Percentiles rank a stretch among this genome's conserved stretches.
These are phyloP conservation scores for Sporothrix phasma DNA, from an alignment of 2,329 filamentous ascomycete genomes.

Conservation along the genomic window DNA sequence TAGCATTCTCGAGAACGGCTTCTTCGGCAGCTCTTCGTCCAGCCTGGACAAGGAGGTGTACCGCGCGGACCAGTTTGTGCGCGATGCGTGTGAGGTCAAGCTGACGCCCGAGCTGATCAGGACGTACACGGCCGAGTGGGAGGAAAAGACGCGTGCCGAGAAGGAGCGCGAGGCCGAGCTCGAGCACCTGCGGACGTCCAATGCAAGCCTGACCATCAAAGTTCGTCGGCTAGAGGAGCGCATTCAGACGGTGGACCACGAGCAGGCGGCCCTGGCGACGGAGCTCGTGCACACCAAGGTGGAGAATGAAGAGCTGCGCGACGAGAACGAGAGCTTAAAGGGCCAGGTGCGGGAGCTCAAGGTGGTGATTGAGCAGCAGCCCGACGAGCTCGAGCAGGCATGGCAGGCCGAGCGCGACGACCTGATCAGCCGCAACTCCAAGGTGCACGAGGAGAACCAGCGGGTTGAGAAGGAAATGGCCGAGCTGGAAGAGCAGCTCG, in stretches of 20 bases:
- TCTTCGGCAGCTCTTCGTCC: conserved; percentile 88
- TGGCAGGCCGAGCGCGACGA: conserved; percentile 80
- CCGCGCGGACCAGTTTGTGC: conserved; percentile 83
- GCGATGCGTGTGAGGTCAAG: conserved; percentile 81
- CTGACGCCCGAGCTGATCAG: conserved; percentile 76
- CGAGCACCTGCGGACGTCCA: conserved; percentile 58
- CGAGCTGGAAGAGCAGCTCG: conserved; percentile 86
- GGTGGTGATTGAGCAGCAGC: conserved; percentile 80
- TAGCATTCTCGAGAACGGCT: conserved; percentile 88
- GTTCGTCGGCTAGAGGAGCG: conserved; percentile 82
- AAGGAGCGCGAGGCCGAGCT: conserved; percentile 76
- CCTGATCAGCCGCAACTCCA: conserved; percentile 83
- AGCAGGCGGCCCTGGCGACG: conserved; percentile 84
- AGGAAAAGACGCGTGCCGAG: conserved; percentile 75
- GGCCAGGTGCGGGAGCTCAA: conserved; percentile 79
- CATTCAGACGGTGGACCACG: conserved; percentile 76
- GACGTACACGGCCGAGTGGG: conserved; percentile 78
- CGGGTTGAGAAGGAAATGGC: conserved; percentile 78
- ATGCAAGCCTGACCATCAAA: conserved; percentile 57
- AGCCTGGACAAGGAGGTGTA: conserved; percentile 92
- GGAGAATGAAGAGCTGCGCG: conserved; percentile 78
- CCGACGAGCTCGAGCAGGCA: conserved; percentile 72
- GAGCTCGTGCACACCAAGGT: conserved; percentile 89
- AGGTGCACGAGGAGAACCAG: conserved; percentile 89
- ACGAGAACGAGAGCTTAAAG: conserved; percentile 80